phyloP scores from a whole-genome alignment of 257 asterid genomes.

The Phtheirospermum japonicum region DNA sequence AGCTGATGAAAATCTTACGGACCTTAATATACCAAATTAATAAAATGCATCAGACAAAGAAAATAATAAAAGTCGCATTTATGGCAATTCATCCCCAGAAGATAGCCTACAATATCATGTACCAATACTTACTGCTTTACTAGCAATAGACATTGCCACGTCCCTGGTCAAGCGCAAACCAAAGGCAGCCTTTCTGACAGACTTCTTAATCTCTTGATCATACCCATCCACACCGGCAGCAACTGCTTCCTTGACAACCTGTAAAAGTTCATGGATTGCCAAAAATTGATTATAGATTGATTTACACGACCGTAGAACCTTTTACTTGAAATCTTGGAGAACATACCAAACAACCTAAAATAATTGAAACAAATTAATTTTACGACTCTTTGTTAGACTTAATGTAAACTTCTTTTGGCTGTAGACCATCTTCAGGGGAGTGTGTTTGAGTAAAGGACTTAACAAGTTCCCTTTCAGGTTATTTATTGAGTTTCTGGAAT shows the following conservation, averaged over 20 bases:
- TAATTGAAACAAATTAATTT: background rate
- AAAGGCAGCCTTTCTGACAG: conserved; percentile 89
- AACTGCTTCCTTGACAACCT: conserved; percentile 90
- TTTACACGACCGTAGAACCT: background rate
- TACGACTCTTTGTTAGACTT: background rate
- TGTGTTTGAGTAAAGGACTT: background rate
- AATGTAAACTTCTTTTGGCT: background rate
- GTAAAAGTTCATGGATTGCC: conserved; percentile 27
- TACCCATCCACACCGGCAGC: conserved; percentile 79
- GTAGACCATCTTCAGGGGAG: conserved; percentile 2
- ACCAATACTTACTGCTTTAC: conserved; percentile 76
- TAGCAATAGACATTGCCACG: conserved; percentile 78
- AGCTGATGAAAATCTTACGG: conserved; percentile 68
- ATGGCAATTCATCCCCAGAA: conserved; percentile 10
- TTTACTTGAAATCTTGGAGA: background rate
- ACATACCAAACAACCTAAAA: background rate
- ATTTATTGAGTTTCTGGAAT: background rate
- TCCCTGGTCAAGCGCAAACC: conserved; percentile 93
- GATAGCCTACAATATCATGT: conserved; percentile 12
- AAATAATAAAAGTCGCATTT: background rate
- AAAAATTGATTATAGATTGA: background rate
- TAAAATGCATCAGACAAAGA: conserved; percentile 1
- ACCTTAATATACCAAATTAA: conserved; percentile 49
- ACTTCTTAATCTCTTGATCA: conserved; percentile 61
- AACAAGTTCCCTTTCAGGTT: background rate